Evolutionary conservation across 257 asterid genomes (phyloP).

Genomic region (Craterostigma plantagineum): DNA sequence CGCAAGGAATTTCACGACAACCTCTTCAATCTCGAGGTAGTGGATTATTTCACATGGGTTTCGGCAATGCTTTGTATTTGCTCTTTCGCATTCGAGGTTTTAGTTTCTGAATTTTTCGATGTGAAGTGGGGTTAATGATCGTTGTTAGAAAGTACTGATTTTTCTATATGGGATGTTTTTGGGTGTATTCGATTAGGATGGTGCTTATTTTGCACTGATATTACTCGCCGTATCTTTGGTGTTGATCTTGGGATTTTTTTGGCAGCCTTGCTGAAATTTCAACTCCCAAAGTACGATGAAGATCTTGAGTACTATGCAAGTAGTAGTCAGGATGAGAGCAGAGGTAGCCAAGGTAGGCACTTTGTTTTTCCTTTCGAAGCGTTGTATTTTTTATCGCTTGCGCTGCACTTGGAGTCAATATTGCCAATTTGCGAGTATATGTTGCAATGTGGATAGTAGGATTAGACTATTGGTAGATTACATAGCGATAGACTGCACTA

Average conservation of each 20-base stretch:
- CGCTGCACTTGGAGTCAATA: conserved; percentile 1
- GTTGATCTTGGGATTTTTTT: conserved; percentile 16
- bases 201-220: conserved; percentile 3
- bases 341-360: conserved; percentile 74
- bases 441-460: no score
- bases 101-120: conserved; percentile 10
- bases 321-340: conserved; percentile 98
- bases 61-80: neutral
- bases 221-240: conserved; percentile 5
- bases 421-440: no score
- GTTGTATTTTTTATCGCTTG: neutral
- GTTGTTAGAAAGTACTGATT: conserved; percentile 7
- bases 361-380: conserved; percentile 5
- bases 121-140: conserved; percentile 10
- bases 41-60: conserved; percentile 1
- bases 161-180: neutral
- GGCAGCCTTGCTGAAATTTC: conserved; percentile 80
- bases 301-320: conserved; percentile 75
- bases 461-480: no score
- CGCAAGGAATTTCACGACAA: conserved; percentile 39
- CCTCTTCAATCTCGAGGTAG: conserved; percentile 98
- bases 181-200: conserved; percentile 6
- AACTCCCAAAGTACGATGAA: conserved; percentile 80
- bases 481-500: no score
- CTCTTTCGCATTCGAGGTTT: conserved; percentile 6